These are phyloP conservation scores for Candida railenensis DNA, from an alignment of 805 yeast genomes.

Conservation along the genomic window DNA sequence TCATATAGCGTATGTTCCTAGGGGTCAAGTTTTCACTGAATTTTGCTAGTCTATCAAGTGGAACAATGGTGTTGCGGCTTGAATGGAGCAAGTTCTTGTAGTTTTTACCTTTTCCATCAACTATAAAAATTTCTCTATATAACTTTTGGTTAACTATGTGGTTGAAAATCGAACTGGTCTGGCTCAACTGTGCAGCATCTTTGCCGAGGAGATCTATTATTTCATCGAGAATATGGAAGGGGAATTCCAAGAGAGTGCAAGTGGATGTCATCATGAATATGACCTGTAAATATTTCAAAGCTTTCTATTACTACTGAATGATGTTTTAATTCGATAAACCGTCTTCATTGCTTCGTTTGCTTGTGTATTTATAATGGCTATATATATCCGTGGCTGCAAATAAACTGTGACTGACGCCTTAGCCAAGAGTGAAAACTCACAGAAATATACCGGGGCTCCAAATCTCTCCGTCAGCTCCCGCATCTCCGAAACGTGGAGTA, in stretches of 20 bases:
- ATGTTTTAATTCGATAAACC: too few species aligned
- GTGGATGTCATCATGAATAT: not conserved
- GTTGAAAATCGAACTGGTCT: slow-evolving; percentile 7
- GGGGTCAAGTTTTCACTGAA: not conserved
- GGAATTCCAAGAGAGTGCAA: slow-evolving; percentile 8
- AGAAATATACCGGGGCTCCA: slow-evolving; percentile 2
- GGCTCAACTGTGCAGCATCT: slow-evolving; percentile 9
- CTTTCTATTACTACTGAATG: too few species aligned
- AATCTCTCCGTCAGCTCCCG: not conserved
- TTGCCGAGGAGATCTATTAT: slow-evolving; percentile 7
- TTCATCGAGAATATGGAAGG: slow-evolving; percentile 11
- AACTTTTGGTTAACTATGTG: slow-evolving; percentile 9
- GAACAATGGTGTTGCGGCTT: not conserved
- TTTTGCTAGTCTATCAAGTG: not conserved
- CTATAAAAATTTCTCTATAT: slow-evolving; percentile 11
- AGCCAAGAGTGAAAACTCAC: not conserved
- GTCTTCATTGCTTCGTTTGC: not conserved
- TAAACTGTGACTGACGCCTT: slow-evolving; percentile 2
- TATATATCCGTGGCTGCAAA: slow-evolving; percentile 1
- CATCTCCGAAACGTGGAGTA: slow-evolving; percentile 1
- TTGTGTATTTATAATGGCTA: not conserved
- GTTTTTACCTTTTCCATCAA: slow-evolving; percentile 3
- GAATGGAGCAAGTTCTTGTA: not conserved
- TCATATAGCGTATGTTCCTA: not conserved
- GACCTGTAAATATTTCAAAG: too few species aligned